Evolutionary conservation across 2,329 filamentous ascomycete species (phyloP), one percentile per base, ranked within the genome.

Genomic region (Epichloe hybrida): DNA sequence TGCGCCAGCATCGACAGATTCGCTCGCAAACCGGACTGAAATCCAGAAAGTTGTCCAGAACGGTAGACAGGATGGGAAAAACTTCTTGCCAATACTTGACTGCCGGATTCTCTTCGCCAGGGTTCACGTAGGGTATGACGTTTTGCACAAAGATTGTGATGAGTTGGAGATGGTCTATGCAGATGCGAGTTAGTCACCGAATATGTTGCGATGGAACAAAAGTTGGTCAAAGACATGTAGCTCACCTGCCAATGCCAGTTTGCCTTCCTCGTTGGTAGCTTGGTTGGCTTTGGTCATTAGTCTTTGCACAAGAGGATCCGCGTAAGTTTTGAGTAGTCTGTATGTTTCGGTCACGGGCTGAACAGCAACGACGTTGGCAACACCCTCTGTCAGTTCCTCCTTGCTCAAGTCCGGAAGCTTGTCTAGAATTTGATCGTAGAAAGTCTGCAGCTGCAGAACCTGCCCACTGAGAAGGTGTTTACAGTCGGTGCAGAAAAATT

Each of bases 11-110:
- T 55, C 91, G 81, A 68, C 91, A 97, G 27, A 98, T 81, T 41
- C 91, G 79, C 72, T 98, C 93, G 57, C 94, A 85, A 53, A 98
- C 94, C 3, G 93, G 91, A 13, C 83, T 77, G 58, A 90, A 96
- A 59, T 78, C 74, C 54, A 90, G 79, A 65, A 97, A 98, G 63
- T 84, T 91, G 61, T 94, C 86, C 51, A 94, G 77, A 53, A 98
- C 86, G 7, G 86, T 88, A 8, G 87, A 82, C 53, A 97, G 75
- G 39, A 96, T 81, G 0, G 88, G 87, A 66, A 97, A 88, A 20
- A 96, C 85, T 64, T 97, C 90, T 60, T 91, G 81, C 77, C 93
- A 97, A 70, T 98, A 98, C 67, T 89, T 90, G 52, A 98, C 90
- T 1, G 88, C 89, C 5, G 91, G 91, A 62, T 97, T 90, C 53